Evolutionary conservation across 2,329 filamentous ascomycete species (phyloP).

Genomic region (Didymella keratinophila): DNA sequence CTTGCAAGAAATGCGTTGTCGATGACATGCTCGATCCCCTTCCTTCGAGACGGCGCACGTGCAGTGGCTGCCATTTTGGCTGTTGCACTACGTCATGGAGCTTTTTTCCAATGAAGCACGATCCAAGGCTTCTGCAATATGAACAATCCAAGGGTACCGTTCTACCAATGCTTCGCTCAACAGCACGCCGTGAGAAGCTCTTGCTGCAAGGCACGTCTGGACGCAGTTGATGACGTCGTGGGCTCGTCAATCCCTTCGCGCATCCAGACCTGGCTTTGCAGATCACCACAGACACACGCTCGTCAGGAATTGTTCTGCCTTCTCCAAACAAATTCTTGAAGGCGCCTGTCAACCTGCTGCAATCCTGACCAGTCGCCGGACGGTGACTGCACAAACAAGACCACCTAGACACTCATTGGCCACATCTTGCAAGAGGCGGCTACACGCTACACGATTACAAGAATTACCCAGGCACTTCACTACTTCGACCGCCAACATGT

Average conservation of each 20-base stretch:
- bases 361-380: not conserved
- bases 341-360: too few species aligned
- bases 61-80: conserved; percentile 2
- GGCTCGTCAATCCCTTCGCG: conserved; percentile 17
- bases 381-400: not conserved
- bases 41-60: conserved; percentile 13
- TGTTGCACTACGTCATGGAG: conserved; percentile 22
- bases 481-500: conserved; percentile 47
- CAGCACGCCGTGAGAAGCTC: not conserved
- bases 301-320: conserved; percentile 9
- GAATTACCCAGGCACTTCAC: not conserved
- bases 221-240: conserved; percentile 38
- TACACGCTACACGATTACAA: not conserved
- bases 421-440: not conserved
- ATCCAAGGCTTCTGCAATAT: too few species aligned
- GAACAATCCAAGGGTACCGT: too few species aligned
- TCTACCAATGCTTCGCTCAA: not conserved
- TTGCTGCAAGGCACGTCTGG: conserved; percentile 7
- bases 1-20: not conserved
- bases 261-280: conserved; percentile 14
- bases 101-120: not conserved
- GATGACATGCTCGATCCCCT: not conserved
- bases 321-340: not conserved
- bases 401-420: not conserved
- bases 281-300: conserved; percentile 18